phyloP scores from a whole-genome alignment of 1,139 yeast genomes.

The Sugiyamaella neomexicana region DNA sequence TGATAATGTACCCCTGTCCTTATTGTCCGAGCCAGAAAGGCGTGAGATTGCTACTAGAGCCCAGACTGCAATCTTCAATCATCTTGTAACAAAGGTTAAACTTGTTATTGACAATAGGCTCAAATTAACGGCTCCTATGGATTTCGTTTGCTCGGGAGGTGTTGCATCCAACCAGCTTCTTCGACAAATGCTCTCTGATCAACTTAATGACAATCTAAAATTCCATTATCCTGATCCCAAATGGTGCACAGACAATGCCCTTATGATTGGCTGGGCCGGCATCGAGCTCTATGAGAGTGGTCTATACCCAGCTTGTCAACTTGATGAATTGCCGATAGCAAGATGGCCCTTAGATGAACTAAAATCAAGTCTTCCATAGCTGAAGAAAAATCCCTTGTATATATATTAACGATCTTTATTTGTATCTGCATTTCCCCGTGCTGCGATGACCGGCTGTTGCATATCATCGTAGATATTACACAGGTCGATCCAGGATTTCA shows the following conservation, averaged over 20 bases:
- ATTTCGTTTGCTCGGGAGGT: constrained; percentile 86
- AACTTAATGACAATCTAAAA: constrained; percentile 23
- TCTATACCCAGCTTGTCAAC: constrained; percentile 46
- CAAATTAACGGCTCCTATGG: not conserved
- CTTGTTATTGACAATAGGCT: constrained; percentile 41
- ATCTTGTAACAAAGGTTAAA: constrained; percentile 63
- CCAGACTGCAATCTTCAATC: constrained; percentile 69
- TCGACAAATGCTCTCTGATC: constrained; percentile 50
- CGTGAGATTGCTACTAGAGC: constrained; percentile 56
- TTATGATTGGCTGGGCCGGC: constrained; percentile 98
- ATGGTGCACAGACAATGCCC: constrained; percentile 91
- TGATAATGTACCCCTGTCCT: constrained; percentile 11
- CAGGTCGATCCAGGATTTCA: constrained; percentile 60
- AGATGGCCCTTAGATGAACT: constrained; percentile 25
- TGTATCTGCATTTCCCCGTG: constrained; percentile 18
- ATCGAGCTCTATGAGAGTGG: constrained; percentile 68
- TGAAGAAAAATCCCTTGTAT: not conserved
- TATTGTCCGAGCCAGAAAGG: constrained; percentile 29
- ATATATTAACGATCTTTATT: constrained; percentile 4
- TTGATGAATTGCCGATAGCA: constrained; percentile 36
- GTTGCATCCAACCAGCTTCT: constrained; percentile 76
- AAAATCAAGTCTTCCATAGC: too few species aligned
- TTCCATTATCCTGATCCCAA: constrained; percentile 67
- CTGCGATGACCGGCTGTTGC: constrained; percentile 26
- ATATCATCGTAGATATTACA: constrained; percentile 27